These are phyloP conservation scores for Voacanga thouarsii DNA, from an alignment of 257 asterid genomes.

Conservation along the genomic window DNA sequence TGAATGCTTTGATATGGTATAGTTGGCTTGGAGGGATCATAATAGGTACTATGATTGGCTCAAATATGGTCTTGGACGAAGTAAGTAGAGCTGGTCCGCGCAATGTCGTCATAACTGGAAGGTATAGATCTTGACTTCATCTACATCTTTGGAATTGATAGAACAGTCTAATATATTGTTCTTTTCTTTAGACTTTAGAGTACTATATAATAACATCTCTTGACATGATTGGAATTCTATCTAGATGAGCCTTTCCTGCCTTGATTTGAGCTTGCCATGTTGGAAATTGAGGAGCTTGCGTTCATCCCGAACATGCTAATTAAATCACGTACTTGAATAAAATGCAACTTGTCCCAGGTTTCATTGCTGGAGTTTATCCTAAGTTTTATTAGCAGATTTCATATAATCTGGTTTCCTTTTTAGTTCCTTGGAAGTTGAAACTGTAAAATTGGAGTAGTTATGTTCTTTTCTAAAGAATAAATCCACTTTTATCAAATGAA, in stretches of 20 bases:
- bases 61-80: constrained; percentile 93
- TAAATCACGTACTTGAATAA: not conserved
- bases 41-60: constrained; percentile 93
- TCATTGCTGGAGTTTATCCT: not conserved
- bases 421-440: not conserved
- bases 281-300: not conserved
- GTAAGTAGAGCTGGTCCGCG: constrained; percentile 96
- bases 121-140: constrained; percentile 37
- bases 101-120: constrained; percentile 91
- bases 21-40: constrained; percentile 98
- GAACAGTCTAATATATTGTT: not conserved
- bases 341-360: not conserved
- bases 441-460: not conserved
- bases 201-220: not conserved
- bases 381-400: not conserved
- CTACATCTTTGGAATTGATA: not conserved
- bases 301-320: not conserved
- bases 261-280: not conserved
- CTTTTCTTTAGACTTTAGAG: not conserved
- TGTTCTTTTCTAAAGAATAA: not conserved
- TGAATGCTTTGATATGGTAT: constrained; percentile 89
- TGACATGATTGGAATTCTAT: not conserved
- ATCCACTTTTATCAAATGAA: not conserved
- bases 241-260: no score
- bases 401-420: constrained; percentile 1